Base-by-base conservation (phyloP, 2,329 filamentous ascomycete species). In the Periconia sp. region DNA sequence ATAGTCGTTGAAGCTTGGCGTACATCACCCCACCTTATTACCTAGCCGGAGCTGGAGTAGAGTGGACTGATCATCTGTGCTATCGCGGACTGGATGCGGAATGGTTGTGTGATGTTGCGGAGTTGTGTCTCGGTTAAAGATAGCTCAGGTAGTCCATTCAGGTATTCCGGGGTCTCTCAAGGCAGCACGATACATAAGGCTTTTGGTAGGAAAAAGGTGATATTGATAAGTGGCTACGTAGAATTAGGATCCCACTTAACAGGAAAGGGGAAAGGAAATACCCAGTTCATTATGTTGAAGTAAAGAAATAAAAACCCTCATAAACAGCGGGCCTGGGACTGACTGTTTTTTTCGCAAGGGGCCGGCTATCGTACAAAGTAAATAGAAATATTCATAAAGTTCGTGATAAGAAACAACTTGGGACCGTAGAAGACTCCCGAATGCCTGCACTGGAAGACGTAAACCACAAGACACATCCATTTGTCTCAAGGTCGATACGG, bases 401-500 rank as follows among this genome's bases (percentile, higher is more conserved):
- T 46, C 44, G 23, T 46, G 8, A 15, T 23, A 33, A 31, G 20
- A 45, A 50, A 33, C 14, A 23, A 41, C 31, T 42, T 10, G 46
- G 33, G 45, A 45, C 23, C 23, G 23, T 27, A 54, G 18, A 11
- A 15, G 45, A 50, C 47, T 44, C 45, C 35, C 41, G 41, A 52
- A 54, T 56, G 54, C 57, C 57, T 44, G 57, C 57, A 59, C 41
- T 43, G 31, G 53, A 56, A 52, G 42, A 10, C 23, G n/a, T 1
- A 10, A 18, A 11, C 14, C 5, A 15, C n/a, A 6, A 19, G 3
- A 17, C n/a, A 15, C 19, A 48, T 19, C n/a, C 10, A 5, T 18
- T 54, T 53, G 23, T 8, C 23, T 37, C 33, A 64, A 45, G 62
- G 60, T 27, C 43, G 52, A 50, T 64, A 64, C 14, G 62, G 62